phyloP scores from a whole-genome alignment of 1,284 basidiomycete species.

The Marasmius sp. region DNA sequence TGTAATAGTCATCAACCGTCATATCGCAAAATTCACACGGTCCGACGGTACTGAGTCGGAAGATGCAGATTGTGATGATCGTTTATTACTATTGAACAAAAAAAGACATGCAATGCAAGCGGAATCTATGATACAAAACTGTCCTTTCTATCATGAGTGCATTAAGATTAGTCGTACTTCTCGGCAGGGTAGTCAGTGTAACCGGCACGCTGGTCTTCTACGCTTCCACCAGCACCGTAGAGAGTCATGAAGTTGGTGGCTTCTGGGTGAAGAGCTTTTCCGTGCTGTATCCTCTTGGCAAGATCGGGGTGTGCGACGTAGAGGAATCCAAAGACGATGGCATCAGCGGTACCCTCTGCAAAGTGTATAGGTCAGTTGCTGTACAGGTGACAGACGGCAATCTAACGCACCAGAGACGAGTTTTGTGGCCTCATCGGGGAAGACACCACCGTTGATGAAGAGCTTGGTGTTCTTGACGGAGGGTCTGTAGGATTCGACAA shows the following conservation, averaged over 20 bases:
- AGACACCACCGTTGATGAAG: slow-evolving; percentile 22
- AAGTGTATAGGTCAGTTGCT: background rate
- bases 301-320: slow-evolving; percentile 27
- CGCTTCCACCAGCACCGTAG: background rate
- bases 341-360: slow-evolving; percentile 16
- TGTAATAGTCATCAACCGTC: too few species aligned
- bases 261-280: slow-evolving; percentile 15
- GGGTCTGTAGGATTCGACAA: slow-evolving; percentile 22
- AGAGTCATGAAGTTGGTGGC: background rate
- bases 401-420: slow-evolving; percentile 9
- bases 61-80: too few species aligned
- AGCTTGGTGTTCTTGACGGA: slow-evolving; percentile 20
- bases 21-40: too few species aligned
- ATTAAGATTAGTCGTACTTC: background rate
- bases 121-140: too few species aligned
- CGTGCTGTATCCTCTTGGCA: slow-evolving; percentile 19
- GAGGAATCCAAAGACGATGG: slow-evolving; percentile 19
- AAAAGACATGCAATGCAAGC: too few species aligned
- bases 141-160: too few species aligned
- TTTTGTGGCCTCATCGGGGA: slow-evolving; percentile 20
- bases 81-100: too few species aligned
- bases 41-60: too few species aligned
- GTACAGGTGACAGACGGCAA: background rate
- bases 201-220: slow-evolving; percentile 15
- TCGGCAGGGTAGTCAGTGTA: slow-evolving; percentile 24